Percentiles rank a stretch among this genome's conserved stretches.
phyloP scores from a whole-genome alignment of 345 rosid species.

The Raphanus raphanistrum region DNA sequence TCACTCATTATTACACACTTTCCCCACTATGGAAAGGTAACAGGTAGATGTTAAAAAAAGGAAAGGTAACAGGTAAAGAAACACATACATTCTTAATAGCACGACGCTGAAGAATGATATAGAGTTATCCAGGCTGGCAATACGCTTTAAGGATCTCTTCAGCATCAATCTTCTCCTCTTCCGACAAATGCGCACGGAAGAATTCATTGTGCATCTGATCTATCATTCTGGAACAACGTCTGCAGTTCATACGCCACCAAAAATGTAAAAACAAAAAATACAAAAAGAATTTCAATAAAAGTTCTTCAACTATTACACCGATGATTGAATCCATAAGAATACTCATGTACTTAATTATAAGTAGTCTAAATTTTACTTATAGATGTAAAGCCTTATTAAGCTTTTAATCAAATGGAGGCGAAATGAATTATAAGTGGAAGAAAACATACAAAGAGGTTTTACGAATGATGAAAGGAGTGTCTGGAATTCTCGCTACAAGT shows the following conservation, averaged over 20 bases:
- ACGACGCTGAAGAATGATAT: slow-evolving; percentile 87
- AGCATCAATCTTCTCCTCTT: slow-evolving; percentile 85
- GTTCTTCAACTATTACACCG: background rate
- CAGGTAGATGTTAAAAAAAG: background rate
- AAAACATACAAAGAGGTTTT: slow-evolving; percentile 70
- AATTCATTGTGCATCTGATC: slow-evolving; percentile 93
- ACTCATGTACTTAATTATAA: background rate
- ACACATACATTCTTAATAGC: slow-evolving; percentile 60
- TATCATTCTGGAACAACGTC: slow-evolving; percentile 59
- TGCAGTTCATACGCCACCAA: background rate
- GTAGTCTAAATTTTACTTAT: background rate
- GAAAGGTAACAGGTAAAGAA: background rate
- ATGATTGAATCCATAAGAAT: background rate
- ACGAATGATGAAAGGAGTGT: slow-evolving; percentile 76
- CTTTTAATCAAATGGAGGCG: background rate
- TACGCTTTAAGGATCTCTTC: slow-evolving; percentile 76
- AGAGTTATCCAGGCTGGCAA: slow-evolving; percentile 93
- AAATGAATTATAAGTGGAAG: background rate
- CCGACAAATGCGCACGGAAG: slow-evolving; percentile 65
- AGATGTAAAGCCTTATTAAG: background rate
- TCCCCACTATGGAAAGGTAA: background rate
- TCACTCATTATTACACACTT: background rate
- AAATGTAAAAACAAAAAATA: background rate
- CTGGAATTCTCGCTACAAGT: slow-evolving; percentile 66
- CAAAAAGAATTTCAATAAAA: background rate